Evolutionary conservation across 371 early-diverging fungal species (phyloP), one percentile per base, ranked within the genome.

Genomic region (Batrachochytrium dendrobatidis): DNA sequence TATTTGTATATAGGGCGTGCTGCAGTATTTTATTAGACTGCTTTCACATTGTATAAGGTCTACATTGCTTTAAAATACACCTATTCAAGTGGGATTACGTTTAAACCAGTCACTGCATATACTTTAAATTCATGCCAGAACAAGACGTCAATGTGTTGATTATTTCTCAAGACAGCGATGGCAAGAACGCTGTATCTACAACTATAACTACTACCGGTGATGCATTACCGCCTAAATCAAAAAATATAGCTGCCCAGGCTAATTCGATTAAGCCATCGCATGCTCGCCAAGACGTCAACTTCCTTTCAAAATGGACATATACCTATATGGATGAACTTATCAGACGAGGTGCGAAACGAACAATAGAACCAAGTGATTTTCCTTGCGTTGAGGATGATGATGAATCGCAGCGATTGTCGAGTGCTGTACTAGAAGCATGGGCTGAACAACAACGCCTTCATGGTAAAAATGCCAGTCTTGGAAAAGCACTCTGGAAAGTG

Each of bases 291-390:
- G 66, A 66, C 10, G 17, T 52, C 25, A 25, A 20, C 35, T 52
- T 58, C 34, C 60, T 17, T n/a, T n/a, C 32, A 7, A 25, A 31
- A 32, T 59, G 59, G 59, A 46, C 59, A 15, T 66, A 48, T 33
- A 2, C 48, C 7, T 68, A 63, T 59, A 62, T 72, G 64, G 62
- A 67, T 53, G 60, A 58, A 15, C 52, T 72, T 48, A 57, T 72
- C 33, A 3, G 39, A 17, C 32, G 61, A 7, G 72, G 72, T 7
- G 20, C 59, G 45, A 50, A 55, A n/a, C 55, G 67, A 46, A 56
- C 54, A 25, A 52, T 64, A 3, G 29, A 22, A 15, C 55, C 44
- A 17, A 48, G 53, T 12, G 69, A 72, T 43, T 67, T 64, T 34
- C 67, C 70, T 0, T 22, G 43, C 18, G 56, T 70, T 33, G 65